These are phyloP conservation scores for Butyriboletus appendiculatus DNA, from an alignment of 1,284 basidiomycete species.

Conservation along the genomic window DNA sequence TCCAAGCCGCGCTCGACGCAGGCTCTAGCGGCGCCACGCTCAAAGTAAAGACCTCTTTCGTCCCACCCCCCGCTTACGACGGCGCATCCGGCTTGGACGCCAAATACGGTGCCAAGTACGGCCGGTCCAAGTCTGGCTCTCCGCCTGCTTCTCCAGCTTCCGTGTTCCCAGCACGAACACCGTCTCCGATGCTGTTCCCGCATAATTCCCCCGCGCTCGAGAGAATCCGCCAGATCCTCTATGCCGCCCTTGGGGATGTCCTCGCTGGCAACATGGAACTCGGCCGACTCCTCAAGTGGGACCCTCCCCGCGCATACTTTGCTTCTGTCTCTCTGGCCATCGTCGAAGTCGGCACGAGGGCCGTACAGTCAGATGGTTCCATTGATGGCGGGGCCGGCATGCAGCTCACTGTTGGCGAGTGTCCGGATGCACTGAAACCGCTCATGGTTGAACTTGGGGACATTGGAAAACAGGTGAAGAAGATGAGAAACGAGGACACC, in stretches of 20 bases:
- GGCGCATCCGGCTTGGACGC: constrained; percentile 34
- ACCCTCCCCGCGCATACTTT: constrained; percentile 75
- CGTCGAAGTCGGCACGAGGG: constrained; percentile 58
- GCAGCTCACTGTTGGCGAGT: constrained; percentile 47
- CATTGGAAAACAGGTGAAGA: constrained; percentile 53
- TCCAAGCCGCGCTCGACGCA: constrained; percentile 75
- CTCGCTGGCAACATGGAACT: constrained; percentile 57
- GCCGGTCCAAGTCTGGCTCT: constrained; percentile 18
- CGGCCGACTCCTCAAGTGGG: constrained; percentile 52
- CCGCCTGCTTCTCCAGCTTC: constrained; percentile 34
- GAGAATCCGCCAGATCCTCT: constrained; percentile 80
- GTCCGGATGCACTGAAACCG: constrained; percentile 59
- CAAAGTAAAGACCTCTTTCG: constrained; percentile 59
- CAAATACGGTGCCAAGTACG: constrained; percentile 18
- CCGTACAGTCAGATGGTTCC: constrained; percentile 48
- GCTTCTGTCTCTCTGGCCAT: constrained; percentile 73
- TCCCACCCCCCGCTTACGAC: constrained; percentile 71
- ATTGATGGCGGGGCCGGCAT: constrained; percentile 61
- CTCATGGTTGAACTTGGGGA: constrained; percentile 67
- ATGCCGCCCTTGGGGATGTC: constrained; percentile 72
- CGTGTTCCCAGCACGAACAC: constrained; percentile 32
- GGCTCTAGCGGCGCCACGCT: constrained; percentile 40
- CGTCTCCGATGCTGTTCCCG: constrained; percentile 52
- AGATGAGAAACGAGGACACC: constrained; percentile 60
- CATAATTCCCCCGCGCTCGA: constrained; percentile 62